Evolutionary conservation across 495 filamentous ascomycete genomes (phyloP).

Genomic region (Xylaria flabelliformis): DNA sequence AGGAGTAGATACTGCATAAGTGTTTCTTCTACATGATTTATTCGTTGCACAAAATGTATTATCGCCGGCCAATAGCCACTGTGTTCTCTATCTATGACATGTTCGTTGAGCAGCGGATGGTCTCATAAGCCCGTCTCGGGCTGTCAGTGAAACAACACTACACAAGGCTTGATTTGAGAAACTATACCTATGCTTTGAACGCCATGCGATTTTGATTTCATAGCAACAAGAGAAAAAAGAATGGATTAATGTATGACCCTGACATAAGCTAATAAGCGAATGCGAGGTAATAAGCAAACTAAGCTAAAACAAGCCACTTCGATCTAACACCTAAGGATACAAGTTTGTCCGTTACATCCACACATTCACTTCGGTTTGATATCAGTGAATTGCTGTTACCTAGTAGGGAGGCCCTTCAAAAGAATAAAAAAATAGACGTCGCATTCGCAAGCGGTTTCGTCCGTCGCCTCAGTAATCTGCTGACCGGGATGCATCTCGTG

Average conservation of each 20-base stretch:
- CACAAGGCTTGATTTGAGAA: not conserved
- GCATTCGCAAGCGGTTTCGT: constrained; percentile 7
- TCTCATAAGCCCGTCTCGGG: not conserved
- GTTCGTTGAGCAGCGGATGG: not conserved
- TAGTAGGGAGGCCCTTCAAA: not conserved
- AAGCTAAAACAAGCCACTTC: not conserved
- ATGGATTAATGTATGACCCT: not conserved
- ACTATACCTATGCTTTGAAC: not conserved
- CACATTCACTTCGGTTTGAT: not conserved
- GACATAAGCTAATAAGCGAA: constrained; percentile 17
- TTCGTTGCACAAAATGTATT: not conserved
- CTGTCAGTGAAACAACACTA: not conserved
- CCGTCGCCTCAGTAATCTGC: not conserved
- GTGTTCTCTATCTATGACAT: not conserved
- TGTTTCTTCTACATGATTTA: not conserved
- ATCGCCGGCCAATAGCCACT: too few species aligned
- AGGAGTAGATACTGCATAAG: not conserved
- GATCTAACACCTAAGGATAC: not conserved
- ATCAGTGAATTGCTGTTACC: not conserved
- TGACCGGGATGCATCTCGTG: not conserved
- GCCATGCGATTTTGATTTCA: not conserved
- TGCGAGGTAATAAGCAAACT: constrained; percentile 3
- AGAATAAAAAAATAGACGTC: not conserved
- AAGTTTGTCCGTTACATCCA: not conserved
- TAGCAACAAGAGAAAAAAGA: not conserved